phyloP scores from a whole-genome alignment of 306 rosid species.

The Sesbania bispinosa region DNA sequence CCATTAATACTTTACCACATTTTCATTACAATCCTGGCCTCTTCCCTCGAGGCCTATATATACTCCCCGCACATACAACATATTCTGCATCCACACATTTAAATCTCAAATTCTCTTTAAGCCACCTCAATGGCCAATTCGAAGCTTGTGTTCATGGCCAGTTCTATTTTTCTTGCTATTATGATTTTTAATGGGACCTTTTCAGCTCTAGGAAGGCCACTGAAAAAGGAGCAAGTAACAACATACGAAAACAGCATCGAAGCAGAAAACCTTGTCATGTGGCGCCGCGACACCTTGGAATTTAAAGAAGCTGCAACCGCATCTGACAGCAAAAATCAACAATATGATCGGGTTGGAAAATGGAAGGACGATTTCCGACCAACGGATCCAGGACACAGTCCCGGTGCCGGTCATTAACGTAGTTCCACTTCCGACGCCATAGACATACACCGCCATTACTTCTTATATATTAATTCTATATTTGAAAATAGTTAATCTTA shows the following conservation, averaged over 20 bases:
- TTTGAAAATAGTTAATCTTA: too few relatives aligned
- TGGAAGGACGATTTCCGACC: conserved; percentile 46
- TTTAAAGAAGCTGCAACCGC: background rate
- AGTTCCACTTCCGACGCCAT: conserved; percentile 31
- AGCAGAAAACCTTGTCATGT: background rate
- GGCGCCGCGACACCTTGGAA: conserved; percentile 16
- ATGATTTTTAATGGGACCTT: conserved; percentile 26
- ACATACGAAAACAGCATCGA: background rate
- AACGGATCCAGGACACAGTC: conserved; percentile 68
- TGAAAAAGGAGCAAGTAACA: conserved; percentile 11
- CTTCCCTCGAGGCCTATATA: conserved; percentile 32
- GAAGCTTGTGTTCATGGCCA: conserved; percentile 14
- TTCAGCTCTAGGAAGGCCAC: conserved; percentile 32
- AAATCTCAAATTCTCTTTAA: background rate
- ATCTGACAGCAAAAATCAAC: background rate
- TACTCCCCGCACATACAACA: background rate
- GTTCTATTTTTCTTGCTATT: conserved; percentile 29
- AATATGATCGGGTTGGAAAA: background rate
- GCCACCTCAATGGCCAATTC: conserved; percentile 29
- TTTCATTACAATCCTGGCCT: background rate
- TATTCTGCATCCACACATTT: conserved; percentile 3
- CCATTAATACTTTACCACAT: background rate
- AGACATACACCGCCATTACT: too few relatives aligned
- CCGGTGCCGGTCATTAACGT: conserved; percentile 62
- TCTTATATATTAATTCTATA: too few relatives aligned